Conservation (phyloP, 2,329 filamentous ascomycete species). For the Aspergillus arachidicola region DNA sequence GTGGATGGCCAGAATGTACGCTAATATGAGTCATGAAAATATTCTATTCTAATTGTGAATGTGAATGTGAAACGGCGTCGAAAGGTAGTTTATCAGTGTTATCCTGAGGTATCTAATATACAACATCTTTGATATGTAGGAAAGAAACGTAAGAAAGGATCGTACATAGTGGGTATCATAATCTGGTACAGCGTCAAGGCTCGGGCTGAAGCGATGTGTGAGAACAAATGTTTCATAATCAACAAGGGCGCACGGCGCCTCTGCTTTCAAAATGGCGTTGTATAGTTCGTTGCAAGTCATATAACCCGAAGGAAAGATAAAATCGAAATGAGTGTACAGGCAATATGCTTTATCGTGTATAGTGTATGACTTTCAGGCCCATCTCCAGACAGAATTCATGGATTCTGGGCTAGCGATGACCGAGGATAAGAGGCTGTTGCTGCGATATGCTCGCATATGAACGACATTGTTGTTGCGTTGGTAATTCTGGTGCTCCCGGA, state of each 20-base stretch:
- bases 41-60: background rate
- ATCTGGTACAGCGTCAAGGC: background rate
- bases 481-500: slow-evolving; percentile 41
- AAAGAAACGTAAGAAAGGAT: background rate
- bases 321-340: background rate
- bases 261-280: background rate
- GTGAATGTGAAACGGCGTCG: background rate
- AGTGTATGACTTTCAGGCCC: slow-evolving; percentile 32
- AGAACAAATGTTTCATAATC: background rate
- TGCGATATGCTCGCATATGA: slow-evolving; percentile 17
- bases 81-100: background rate
- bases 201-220: background rate
- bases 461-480: slow-evolving; percentile 20
- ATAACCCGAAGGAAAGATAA: background rate
- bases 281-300: background rate
- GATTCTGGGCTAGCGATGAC: slow-evolving; percentile 30
- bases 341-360: background rate
- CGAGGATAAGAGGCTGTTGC: slow-evolving; percentile 24
- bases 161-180: slow-evolving; percentile 11
- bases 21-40: background rate
- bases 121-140: background rate
- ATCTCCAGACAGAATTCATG: slow-evolving; percentile 40
- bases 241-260: background rate
- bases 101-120: background rate
- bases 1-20: background rate